Conservation (phyloP, 495 filamentous ascomycete species). For the Aspergillus sparsus region DNA sequence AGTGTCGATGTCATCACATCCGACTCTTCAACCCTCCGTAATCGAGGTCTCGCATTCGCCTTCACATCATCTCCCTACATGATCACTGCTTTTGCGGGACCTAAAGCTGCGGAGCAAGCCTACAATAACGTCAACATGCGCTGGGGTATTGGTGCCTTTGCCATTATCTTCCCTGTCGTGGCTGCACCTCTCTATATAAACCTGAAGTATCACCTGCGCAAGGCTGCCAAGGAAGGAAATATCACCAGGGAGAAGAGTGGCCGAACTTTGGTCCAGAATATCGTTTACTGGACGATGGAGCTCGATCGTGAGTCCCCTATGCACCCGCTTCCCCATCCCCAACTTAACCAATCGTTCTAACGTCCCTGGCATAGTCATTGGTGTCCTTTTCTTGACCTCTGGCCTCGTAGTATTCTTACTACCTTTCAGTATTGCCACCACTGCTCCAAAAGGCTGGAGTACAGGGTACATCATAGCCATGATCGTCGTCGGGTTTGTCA, state of each 20-base stretch:
- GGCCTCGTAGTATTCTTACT: slow-evolving; percentile 63
- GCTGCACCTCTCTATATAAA: slow-evolving; percentile 49
- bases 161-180: slow-evolving; percentile 57
- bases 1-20: slow-evolving; percentile 58
- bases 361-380: slow-evolving; percentile 36
- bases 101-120: slow-evolving; percentile 34
- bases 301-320: slow-evolving; percentile 51
- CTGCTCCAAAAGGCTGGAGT: slow-evolving; percentile 48
- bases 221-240: slow-evolving; percentile 49
- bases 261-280: slow-evolving; percentile 38
- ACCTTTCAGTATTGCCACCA: slow-evolving; percentile 55
- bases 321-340: neutral
- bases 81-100: slow-evolving; percentile 45
- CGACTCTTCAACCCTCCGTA: slow-evolving; percentile 58
- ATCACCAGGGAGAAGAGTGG: slow-evolving; percentile 37
- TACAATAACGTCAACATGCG: slow-evolving; percentile 55
- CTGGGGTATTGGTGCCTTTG: slow-evolving; percentile 61
- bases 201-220: slow-evolving; percentile 53
- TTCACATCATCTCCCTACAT: slow-evolving; percentile 56
- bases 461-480: slow-evolving; percentile 56
- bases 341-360: neutral
- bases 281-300: slow-evolving; percentile 56
- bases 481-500: slow-evolving; percentile 56
- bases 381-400: slow-evolving; percentile 56
- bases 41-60: slow-evolving; percentile 60